phyloP scores from a whole-genome alignment of 1,284 basidiomycete genomes.

The Coniferiporia sulphurascens region DNA sequence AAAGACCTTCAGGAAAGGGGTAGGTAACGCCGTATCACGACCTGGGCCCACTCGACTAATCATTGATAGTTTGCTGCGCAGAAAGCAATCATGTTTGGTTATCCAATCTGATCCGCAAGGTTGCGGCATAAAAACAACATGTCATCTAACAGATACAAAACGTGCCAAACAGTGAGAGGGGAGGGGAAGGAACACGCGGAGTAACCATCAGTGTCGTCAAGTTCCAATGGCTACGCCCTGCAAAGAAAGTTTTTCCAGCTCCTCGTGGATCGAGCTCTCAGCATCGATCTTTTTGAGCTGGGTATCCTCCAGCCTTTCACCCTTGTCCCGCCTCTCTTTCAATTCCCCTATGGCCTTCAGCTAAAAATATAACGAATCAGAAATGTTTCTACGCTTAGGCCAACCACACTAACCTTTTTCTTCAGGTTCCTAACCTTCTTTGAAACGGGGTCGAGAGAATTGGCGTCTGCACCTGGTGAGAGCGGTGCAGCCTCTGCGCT shows the following conservation, averaged over 20 bases:
- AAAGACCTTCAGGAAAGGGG: too few relatives aligned
- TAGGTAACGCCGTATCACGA: neutral
- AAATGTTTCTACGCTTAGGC: neutral
- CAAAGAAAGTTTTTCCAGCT: conserved; percentile 49
- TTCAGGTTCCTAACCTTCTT: conserved; percentile 93
- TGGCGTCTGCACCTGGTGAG: conserved; percentile 51
- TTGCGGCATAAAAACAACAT: neutral
- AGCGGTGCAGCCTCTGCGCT: conserved; percentile 39
- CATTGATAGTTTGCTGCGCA: neutral
- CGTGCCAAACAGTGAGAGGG: neutral
- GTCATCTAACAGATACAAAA: neutral
- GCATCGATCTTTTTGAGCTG: conserved; percentile 94
- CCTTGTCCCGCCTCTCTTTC: conserved; percentile 82
- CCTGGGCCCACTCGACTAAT: neutral
- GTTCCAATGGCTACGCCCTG: neutral
- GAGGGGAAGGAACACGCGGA: neutral
- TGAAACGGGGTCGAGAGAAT: conserved; percentile 66
- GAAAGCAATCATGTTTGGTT: neutral
- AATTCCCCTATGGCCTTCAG: conserved; percentile 95
- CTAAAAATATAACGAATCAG: conserved; percentile 35
- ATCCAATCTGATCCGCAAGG: neutral
- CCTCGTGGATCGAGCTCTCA: conserved; percentile 78
- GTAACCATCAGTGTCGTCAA: neutral
- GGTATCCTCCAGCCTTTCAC: conserved; percentile 88
- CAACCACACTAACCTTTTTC: conserved; percentile 71